Evolutionary conservation across 108 stramenopile species (phyloP).

Genomic region (Cyclotella choctawhatcheeana): DNA sequence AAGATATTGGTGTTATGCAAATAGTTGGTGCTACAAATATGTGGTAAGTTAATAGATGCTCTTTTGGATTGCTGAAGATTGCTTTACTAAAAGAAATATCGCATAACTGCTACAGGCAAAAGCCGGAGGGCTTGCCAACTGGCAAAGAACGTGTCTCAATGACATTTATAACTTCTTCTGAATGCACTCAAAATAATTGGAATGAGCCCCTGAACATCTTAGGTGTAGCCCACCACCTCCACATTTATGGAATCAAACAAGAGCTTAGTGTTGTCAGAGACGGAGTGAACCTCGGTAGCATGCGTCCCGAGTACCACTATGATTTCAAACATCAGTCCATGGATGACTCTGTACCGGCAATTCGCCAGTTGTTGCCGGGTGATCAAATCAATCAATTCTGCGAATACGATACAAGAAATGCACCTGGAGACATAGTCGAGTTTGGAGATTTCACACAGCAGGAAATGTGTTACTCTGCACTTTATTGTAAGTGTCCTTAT

Average conservation of each 20-base stretch:
- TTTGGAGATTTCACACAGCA: slow-evolving; percentile 6
- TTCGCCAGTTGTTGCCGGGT: slow-evolving; percentile 3
- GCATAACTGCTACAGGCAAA: too few relatives aligned
- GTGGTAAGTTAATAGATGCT: too few relatives aligned
- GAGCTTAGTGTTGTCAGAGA: slow-evolving; percentile 7
- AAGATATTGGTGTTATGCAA: slow-evolving; percentile 1
- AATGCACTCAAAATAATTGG: slow-evolving; percentile 9
- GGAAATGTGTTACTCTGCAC: neutral
- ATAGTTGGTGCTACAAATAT: neutral
- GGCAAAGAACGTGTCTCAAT: slow-evolving; percentile 9
- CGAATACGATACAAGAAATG: neutral
- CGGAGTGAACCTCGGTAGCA: slow-evolving; percentile 3
- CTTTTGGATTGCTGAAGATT: too few relatives aligned
- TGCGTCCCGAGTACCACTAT: neutral
- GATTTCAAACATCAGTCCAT: slow-evolving; percentile 3
- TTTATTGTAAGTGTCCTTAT: neutral
- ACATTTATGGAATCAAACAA: neutral
- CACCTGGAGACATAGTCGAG: neutral
- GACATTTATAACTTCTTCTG: neutral
- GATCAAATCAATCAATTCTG: slow-evolving; percentile 3
- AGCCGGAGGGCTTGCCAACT: neutral
- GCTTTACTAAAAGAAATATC: too few relatives aligned
- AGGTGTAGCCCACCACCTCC: slow-evolving; percentile 1
- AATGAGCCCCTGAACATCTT: slow-evolving; percentile 8
- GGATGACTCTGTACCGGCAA: neutral